Base-by-base conservation (phyloP, 2,329 filamentous ascomycete species). In the Cladophialophora carrionii region DNA sequence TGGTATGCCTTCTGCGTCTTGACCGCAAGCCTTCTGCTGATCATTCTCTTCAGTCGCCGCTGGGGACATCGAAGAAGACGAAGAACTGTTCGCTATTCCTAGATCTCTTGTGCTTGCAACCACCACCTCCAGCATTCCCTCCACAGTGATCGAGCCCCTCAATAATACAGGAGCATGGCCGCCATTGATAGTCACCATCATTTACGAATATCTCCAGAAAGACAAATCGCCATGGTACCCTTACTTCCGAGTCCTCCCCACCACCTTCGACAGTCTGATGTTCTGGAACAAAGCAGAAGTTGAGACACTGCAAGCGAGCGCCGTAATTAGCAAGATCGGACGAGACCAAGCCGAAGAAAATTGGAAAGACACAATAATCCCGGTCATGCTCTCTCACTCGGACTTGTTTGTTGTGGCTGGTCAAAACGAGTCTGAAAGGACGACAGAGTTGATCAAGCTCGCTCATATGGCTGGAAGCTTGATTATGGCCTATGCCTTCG, bases 401-500 rank as follows among this genome's bases (percentile, higher is more conserved):
- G 68, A 76, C 46, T 67, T 80, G 1, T 83, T 85, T 68, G 78
- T 75, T 14, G 73, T 76, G 10, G 34, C 71, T 57, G 68, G 68
- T 68, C 75, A 70, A 72, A 77, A 70, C 70, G 51, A 66, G 22
- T 34, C 51, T 9, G 62, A 63, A 12, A 32, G 34, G 29, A 62
- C 61, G 20, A 55, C 81, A 62, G 76, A 81, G 26, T 77, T 88
- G 12, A 73, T 88, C 3, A 72, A 78, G 17, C 75, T 87, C 20
- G 89, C 90, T 59, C 92, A 96, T 75, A 84, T 87, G 8, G 93
- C 96, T 88, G 92, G 90, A 1, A 93, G 89, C 66, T 87, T 90
- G 17, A 94, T 96, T 70, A 96, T 96, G 92, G 89, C 92, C 0
- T 96, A 96, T 74, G 92, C 92, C 0, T 96, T 96, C 74, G 92